These are phyloP conservation scores for Quercus cerris DNA, from an alignment of 306 rosid species.

Conservation along the genomic window DNA sequence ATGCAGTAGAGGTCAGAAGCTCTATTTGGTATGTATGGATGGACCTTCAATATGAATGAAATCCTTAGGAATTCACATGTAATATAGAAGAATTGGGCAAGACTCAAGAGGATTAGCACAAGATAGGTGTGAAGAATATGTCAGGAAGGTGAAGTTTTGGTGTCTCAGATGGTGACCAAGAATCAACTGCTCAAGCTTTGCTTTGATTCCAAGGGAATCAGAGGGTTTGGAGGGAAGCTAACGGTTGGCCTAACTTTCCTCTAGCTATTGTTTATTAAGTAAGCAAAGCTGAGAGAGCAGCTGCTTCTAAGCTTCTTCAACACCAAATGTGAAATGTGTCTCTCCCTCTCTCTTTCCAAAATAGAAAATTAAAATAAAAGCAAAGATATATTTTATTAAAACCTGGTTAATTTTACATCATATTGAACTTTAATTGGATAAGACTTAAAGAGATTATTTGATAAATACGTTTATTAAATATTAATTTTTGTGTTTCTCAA, in stretches of 20 bases:
- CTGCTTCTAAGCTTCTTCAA: conserved; percentile 23
- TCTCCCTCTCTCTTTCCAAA: background rate
- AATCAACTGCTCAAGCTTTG: conserved; percentile 53
- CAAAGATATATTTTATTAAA: conserved; percentile 1
- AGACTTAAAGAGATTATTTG: conserved; percentile 32
- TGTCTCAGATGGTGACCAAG: conserved; percentile 74
- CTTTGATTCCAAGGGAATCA: conserved; percentile 82
- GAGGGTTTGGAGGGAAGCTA: conserved; percentile 68
- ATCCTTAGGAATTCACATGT: conserved; percentile 16
- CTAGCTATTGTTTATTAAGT: conserved; percentile 40
- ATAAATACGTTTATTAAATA: conserved; percentile 7
- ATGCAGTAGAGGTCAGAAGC: background rate
- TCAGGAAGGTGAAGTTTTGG: conserved; percentile 76
- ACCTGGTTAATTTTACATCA: conserved; percentile 13
- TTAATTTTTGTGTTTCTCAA: background rate
- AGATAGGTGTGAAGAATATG: conserved; percentile 50
- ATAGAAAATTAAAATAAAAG: conserved; percentile 13
- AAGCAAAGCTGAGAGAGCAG: conserved; percentile 51
- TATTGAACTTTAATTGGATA: conserved; percentile 33
- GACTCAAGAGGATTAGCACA: background rate
- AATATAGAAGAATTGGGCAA: conserved; percentile 30
- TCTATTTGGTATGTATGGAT: background rate
- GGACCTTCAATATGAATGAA: conserved; percentile 19
- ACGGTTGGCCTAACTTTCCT: conserved; percentile 87
- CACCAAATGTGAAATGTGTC: conserved; percentile 23